Evolutionary conservation across 2,329 filamentous ascomycete species (phyloP).

Genomic region (Lachnellula arida): DNA sequence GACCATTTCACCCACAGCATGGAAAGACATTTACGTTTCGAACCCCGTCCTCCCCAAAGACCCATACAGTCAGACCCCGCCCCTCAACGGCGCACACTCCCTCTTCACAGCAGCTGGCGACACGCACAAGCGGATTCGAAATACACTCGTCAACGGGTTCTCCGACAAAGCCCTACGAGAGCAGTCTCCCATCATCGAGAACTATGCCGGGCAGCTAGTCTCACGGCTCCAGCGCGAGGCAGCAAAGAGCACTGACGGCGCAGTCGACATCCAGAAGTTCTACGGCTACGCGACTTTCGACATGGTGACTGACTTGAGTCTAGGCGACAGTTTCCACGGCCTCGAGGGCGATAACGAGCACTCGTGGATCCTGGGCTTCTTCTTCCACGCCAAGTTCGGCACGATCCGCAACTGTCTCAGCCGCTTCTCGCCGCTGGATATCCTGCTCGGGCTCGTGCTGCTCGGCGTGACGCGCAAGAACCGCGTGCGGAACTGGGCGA

Average conservation of each 20-base stretch:
- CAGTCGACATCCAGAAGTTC: neutral
- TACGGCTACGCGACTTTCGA: slow-evolving; percentile 3
- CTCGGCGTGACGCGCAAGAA: neutral
- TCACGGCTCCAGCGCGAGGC: neutral
- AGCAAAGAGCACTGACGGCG: neutral
- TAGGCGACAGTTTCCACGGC: slow-evolving; percentile 1
- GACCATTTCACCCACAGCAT: neutral
- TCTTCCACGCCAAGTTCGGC: neutral
- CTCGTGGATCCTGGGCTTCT: neutral
- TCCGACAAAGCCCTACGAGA: slow-evolving; percentile 3
- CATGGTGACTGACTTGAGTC: neutral
- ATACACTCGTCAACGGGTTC: neutral
- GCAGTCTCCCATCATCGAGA: slow-evolving; percentile 1
- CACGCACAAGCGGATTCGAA: neutral
- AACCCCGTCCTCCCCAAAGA: neutral
- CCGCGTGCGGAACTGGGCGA: neutral
- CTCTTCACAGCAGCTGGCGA: slow-evolving; percentile 1
- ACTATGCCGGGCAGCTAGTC: neutral
- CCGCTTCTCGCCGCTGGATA: slow-evolving; percentile 3
- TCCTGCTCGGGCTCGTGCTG: neutral
- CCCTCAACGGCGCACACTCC: slow-evolving; percentile 1
- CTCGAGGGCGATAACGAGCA: neutral
- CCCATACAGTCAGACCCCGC: neutral
- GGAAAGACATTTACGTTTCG: neutral
- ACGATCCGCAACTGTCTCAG: neutral